Evolutionary conservation across 2,329 filamentous ascomycete species (phyloP), one percentile per base, ranked within the genome.

Genomic region (Colletotrichum navitas): DNA sequence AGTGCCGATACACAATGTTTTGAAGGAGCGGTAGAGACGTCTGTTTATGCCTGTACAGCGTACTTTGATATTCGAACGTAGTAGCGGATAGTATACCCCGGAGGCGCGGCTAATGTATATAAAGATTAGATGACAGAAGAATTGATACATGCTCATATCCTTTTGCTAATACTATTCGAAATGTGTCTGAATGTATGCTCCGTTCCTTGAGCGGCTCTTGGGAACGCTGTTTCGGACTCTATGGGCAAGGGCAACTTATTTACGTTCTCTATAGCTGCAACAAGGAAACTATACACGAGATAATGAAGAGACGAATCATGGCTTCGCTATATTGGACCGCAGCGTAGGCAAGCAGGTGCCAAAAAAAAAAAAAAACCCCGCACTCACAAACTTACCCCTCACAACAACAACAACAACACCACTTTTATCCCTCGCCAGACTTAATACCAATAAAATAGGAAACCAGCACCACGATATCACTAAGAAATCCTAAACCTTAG

Each of bases 51-150:
- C 70, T 78, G 78, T 79, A 77, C 76, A 77, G 75, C 76, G 60
- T 24, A 55, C 47, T 76, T 75, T 79, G 79, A 79, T 76, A 75
- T 75, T 79, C 78, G 73, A 32, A 65, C 60, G 61, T 39, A 66
- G 56, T 41, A 52, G 58, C 54, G 49, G 68, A 76, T 78, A 81
- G 79, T 81, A 82, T 81, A 81, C 80, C 80, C 80, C 76, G 75
- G 76, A 73, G 76, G 75, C 79, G 76, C 73, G 75, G 78, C 70
- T 80, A 81, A 80, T 80, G 75, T 75, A 76, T 75, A 77, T 73
- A 77, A 71, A 54, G 32, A 47, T 66, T 43, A 47, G 62, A 66
- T 71, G 55, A 71, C 58, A 61, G 39, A 71, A 64, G 32, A 71
- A 60, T 55, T 36, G 36, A 59, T 24, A 52, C 21, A 51, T 32